Base-by-base conservation (phyloP, 2,329 filamentous ascomycete genomes). In the Thielaviopsis euricoi region DNA sequence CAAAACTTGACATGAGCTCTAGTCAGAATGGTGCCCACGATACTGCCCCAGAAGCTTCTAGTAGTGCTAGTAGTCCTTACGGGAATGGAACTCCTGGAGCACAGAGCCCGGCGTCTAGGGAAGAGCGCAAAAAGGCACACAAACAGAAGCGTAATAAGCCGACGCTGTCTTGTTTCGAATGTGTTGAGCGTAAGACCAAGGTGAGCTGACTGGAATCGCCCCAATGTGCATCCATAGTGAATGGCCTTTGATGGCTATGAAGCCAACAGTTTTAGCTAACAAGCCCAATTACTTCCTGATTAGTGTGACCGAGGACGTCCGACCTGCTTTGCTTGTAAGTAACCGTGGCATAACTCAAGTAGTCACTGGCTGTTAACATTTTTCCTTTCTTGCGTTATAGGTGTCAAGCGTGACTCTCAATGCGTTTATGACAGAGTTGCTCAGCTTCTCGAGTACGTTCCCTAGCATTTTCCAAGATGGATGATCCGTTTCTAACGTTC, bases 121-220 rank as follows among this genome's bases (percentile, higher is more conserved):
- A 60, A 10, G 48, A 58, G 9, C 46, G 55, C 22, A 58, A 58
- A 22, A 55, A 55, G 12, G 77, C 72, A 68, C 87, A 86, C 73
- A 88, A 86, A 71, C 86, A 90, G 71, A 89, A 86, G 73, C 80
- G 87, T 53, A 91, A 91, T 71, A 91, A 91, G 69, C 87, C 87
- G 3, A 90, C 86, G 1, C 67, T 90, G 62, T 88, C 84, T 53
- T 90, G 87, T 65, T 79, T 83, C 61, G 85, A 89, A 67, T 91
- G 87, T 66, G 87, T 90, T 22, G 85, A 89, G 70, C 76, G 86
- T 63, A 90, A 90, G 71, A 90, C 86, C 23, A 90, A 88, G 76
- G 85, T 85, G 67, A 63, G 77, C 70, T 58, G 29, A 33, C 9
- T 33, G 29, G 12, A 10, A 33, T 33, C 12, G 29, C 29, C 29